A percentile compares a stretch with the other conserved stretches of the same genome.
Evolutionary conservation across 192 early-diverging fungal genomes (phyloP).

Genomic region (Coemansia asiatica): DNA sequence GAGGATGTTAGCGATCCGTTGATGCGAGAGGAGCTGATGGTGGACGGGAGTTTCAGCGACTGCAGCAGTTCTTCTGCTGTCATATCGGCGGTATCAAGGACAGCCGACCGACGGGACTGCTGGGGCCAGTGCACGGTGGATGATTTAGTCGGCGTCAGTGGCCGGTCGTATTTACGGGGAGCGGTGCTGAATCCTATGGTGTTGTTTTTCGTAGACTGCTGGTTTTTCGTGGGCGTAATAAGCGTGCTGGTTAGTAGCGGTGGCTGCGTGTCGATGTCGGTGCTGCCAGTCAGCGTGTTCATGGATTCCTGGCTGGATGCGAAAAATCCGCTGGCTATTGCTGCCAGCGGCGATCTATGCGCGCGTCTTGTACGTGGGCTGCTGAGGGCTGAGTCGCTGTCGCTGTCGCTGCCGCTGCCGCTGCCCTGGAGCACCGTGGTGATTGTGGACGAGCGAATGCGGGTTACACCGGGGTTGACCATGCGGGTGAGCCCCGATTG

Average conservation of each 20-base stretch:
- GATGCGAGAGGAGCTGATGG: not conserved
- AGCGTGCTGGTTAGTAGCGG: not conserved
- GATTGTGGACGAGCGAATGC: not conserved
- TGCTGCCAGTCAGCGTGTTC: not conserved
- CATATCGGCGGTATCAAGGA: slow-evolving; percentile 27
- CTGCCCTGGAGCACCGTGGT: not conserved
- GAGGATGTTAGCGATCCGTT: slow-evolving; percentile 15
- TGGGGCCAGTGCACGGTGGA: slow-evolving; percentile 39
- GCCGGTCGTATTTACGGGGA: not conserved
- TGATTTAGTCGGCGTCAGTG: slow-evolving; percentile 14
- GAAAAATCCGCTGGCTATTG: slow-evolving; percentile 35
- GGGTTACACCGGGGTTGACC: slow-evolving; percentile 8
- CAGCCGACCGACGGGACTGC: slow-evolving; percentile 7
- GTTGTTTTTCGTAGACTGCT: too few species aligned
- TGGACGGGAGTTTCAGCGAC: slow-evolving; percentile 44
- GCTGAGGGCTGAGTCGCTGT: not conserved
- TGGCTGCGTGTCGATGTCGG: not conserved
- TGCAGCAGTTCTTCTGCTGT: slow-evolving; percentile 50
- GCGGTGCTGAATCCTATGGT: not conserved
- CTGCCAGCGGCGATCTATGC: slow-evolving; percentile 35
- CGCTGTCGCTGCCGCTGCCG: slow-evolving; percentile 11
- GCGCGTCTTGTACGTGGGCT: slow-evolving; percentile 15
- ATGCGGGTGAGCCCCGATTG: slow-evolving; percentile 33
- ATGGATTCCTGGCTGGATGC: slow-evolving; percentile 44
- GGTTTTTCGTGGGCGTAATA: slow-evolving; percentile 8